Percentiles rank a stretch among this genome's conserved stretches.
These are phyloP conservation scores for Toxicodendron radicans DNA, from an alignment of 345 rosid species.

Conservation along the genomic window DNA sequence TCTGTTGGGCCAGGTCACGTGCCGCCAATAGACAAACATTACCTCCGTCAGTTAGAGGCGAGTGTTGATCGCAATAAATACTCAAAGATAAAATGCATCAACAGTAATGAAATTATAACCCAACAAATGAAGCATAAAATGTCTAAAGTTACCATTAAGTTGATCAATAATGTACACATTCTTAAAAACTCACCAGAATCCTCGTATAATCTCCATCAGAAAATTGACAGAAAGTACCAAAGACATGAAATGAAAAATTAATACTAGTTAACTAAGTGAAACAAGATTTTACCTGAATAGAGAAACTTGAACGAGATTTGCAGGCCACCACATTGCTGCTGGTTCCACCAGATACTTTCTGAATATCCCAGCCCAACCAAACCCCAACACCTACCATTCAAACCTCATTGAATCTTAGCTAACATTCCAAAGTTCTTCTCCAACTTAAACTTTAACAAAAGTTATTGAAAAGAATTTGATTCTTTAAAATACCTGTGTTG, in stretches of 20 bases:
- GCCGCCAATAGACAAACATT: too few species aligned
- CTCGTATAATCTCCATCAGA: not conserved
- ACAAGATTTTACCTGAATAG: conserved; percentile 61
- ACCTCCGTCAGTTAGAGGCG: too few species aligned
- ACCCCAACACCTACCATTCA: conserved; percentile 90
- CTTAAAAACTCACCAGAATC: not conserved
- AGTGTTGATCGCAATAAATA: too few species aligned
- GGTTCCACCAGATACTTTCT: conserved; percentile 90
- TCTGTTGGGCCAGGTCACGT: too few species aligned
- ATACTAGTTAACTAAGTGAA: not conserved
- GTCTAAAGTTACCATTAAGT: too few species aligned
- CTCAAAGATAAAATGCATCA: too few species aligned
- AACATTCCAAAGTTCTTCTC: not conserved
- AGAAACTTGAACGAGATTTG: conserved; percentile 96
- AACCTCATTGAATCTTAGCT: conserved; percentile 23
- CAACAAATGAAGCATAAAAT: too few species aligned
- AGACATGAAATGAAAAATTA: not conserved
- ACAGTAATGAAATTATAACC: too few species aligned
- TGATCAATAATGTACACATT: too few species aligned
- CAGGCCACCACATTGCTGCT: conserved; percentile 99
- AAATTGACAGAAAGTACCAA: not conserved
- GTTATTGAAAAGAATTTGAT: too few species aligned
- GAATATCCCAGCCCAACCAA: conserved; percentile 99
- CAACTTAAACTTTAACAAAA: too few species aligned
- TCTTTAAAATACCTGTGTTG: conserved; percentile 59